These are phyloP conservation scores for Trametes punicea DNA, from an alignment of 768 basidiomycete species.

Conservation along the genomic window DNA sequence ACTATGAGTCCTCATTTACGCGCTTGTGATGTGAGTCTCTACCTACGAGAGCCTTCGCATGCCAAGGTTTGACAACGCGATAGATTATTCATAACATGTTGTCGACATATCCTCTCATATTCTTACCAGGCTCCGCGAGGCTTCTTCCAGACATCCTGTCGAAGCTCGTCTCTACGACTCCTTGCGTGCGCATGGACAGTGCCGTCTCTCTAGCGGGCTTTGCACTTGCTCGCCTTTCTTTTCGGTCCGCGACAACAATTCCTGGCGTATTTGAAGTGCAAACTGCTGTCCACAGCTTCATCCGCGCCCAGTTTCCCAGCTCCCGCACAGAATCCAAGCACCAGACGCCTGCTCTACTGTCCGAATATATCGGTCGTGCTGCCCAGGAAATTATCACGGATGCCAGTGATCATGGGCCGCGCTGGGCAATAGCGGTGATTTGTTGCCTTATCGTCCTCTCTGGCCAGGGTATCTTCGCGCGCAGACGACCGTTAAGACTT, in stretches of 20 bases:
- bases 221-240: background rate
- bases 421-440: slow-evolving; percentile 44
- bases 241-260: background rate
- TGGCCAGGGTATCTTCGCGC: slow-evolving; percentile 42
- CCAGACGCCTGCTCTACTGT: background rate
- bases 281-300: background rate
- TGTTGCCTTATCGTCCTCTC: slow-evolving; percentile 48
- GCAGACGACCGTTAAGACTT: slow-evolving; percentile 36
- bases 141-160: background rate
- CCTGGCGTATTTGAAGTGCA: background rate
- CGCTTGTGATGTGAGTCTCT: slow-evolving; percentile 1
- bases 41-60: too few relatives aligned
- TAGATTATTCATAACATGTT: slow-evolving; percentile 11
- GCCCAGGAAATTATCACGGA: background rate
- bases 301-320: background rate
- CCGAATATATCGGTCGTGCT: background rate
- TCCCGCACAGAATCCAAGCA: background rate
- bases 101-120: slow-evolving; percentile 7
- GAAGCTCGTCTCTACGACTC: background rate
- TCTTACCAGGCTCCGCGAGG: background rate
- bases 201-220: slow-evolving; percentile 7
- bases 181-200: background rate
- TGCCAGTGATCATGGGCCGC: slow-evolving; percentile 23
- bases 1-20: background rate
- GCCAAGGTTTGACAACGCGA: background rate